Base-by-base conservation (phyloP, 169 alveolate species). In the Perkinsus olseni region DNA sequence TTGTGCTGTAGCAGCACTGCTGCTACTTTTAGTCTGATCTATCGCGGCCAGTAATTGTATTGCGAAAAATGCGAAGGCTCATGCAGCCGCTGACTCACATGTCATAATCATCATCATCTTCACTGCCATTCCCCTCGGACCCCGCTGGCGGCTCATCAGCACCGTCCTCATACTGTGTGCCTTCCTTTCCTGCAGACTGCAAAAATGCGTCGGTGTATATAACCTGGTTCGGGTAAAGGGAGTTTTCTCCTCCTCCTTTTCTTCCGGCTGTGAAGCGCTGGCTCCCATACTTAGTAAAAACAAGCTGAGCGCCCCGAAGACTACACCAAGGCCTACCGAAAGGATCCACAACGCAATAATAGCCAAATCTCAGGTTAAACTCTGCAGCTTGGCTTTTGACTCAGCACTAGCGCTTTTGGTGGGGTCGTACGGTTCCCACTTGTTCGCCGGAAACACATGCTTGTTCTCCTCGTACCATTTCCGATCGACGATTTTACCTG, bases 381-480 rank as follows among this genome's bases (percentile, higher is more conserved):
- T 93, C 24, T 74, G 74, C 38, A 92, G 92, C 74, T 93, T 74
- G 92, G 93, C 95, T 91, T 92, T 94, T 48, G 92, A 91, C 40
- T 92, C 92, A 38, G 94, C 82, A 62, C 93, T 39, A 38, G 93
- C 92, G n/a, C 91, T 92, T 92, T 92, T 94, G 51, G 92, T 38
- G 40, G 96, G 96, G n/a, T 94, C 93, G 91, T 94, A 94, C 91
- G 91, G 74, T 90, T 94, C 96, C 96, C 96, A 94, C 45, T 94
- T 93, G 40, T 94, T 92, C 28, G 96, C 96, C 4, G 96, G 96
- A 74, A 94, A 94, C 36, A 93, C 94, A 50, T 94, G 96, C 62
- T 94, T 93, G 92, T 94, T 94, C 94, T 39, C 93, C 93, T 94
- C 96, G 74, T 94, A 94, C 96, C 96, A 94, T 38, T 92, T 93